A percentile compares a stretch with the other conserved stretches of the same genome.
Evolutionary conservation across 192 early-diverging fungal genomes (phyloP).

Genomic region (Geranomyces variabilis): DNA sequence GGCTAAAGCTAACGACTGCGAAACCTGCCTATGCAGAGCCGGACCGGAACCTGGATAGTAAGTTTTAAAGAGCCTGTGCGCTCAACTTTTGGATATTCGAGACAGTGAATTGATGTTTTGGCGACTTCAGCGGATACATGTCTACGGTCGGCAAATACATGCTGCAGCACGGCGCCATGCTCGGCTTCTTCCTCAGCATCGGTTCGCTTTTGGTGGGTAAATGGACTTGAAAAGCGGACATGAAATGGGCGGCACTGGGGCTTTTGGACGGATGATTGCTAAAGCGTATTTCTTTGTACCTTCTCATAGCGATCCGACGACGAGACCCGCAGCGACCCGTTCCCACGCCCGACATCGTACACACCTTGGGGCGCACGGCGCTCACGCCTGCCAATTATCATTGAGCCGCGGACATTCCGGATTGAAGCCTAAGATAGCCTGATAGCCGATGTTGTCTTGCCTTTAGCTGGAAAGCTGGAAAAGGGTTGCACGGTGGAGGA

Average conservation of each 20-base stretch:
- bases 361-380: slow-evolving; percentile 21
- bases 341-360: slow-evolving; percentile 18
- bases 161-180: slow-evolving; percentile 43
- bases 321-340: slow-evolving; percentile 8
- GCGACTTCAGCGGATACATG: slow-evolving; percentile 23
- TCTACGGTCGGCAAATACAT: slow-evolving; percentile 36
- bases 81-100: neutral
- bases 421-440: neutral
- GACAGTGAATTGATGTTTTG: neutral
- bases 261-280: neutral
- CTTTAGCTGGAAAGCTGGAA: no score
- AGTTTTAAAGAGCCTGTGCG: neutral
- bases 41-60: slow-evolving; percentile 33
- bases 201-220: slow-evolving; percentile 27
- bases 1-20: no score
- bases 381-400: slow-evolving; percentile 16
- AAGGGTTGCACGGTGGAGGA: no score
- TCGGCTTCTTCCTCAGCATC: slow-evolving; percentile 38
- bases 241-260: neutral
- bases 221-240: no score
- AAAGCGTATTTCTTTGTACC: no score
- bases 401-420: neutral
- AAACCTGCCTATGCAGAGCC: neutral
- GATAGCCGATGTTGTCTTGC: no score
- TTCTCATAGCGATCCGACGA: slow-evolving; percentile 10